Evolutionary conservation across 2,329 filamentous ascomycete species (phyloP).

Genomic region (Colletotrichum orbiculare): DNA sequence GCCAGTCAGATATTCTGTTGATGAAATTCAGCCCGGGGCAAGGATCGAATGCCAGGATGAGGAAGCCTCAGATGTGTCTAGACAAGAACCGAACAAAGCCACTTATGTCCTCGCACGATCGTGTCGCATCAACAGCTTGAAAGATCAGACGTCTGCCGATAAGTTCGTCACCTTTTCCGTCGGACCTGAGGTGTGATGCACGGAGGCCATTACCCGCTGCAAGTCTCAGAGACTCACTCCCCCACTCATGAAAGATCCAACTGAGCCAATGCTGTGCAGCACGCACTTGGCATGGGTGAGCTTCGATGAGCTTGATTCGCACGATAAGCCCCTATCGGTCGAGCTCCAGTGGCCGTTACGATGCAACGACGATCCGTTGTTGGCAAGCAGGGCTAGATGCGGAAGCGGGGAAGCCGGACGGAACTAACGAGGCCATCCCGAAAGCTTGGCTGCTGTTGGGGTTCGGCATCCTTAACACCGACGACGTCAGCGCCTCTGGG

Average conservation of each 20-base stretch:
- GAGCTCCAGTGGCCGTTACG: slow-evolving; percentile 4
- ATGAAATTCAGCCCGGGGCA: too few relatives aligned
- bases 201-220: slow-evolving; percentile 5
- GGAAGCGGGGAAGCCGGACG: slow-evolving; percentile 1
- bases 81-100: too few relatives aligned
- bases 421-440: slow-evolving; percentile 7
- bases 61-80: too few relatives aligned
- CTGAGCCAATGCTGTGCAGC: not conserved
- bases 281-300: not conserved
- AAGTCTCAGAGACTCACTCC: not conserved
- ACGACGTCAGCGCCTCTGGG: slow-evolving; percentile 3
- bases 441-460: not conserved
- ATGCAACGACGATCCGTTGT: not conserved
- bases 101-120: too few relatives aligned
- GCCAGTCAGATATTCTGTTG: not conserved
- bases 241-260: slow-evolving; percentile 10
- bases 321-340: slow-evolving; percentile 5
- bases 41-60: too few relatives aligned
- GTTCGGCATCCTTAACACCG: slow-evolving; percentile 1
- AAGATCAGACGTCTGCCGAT: not conserved
- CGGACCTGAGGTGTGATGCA: not conserved
- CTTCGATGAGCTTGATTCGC: slow-evolving; percentile 19
- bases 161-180: slow-evolving; percentile 2
- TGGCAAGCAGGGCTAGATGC: not conserved
- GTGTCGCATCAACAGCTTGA: too few relatives aligned